These are phyloP conservation scores for Calocybe indica DNA, from an alignment of 768 basidiomycete genomes.

Conservation along the genomic window DNA sequence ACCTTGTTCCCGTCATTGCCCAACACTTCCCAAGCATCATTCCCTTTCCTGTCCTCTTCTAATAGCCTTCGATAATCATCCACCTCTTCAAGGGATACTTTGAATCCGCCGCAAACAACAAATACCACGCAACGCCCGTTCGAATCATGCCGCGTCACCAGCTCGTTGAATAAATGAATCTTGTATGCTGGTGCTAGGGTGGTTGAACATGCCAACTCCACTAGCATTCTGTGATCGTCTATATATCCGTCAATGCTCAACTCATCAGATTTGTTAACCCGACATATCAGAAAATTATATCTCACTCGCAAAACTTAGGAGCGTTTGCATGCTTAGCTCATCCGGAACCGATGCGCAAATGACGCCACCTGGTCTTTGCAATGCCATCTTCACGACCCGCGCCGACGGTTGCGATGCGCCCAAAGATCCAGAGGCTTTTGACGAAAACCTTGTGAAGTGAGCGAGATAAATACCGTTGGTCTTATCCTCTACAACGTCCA, in stretches of 20 bases:
- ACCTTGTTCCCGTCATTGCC: slow-evolving; percentile 34
- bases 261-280: neutral
- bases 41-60: slow-evolving; percentile 24
- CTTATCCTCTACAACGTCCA: slow-evolving; percentile 32
- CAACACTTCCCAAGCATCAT: slow-evolving; percentile 28
- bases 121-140: slow-evolving; percentile 47
- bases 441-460: slow-evolving; percentile 50
- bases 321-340: slow-evolving; percentile 61
- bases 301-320: slow-evolving; percentile 53
- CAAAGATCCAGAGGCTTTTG: slow-evolving; percentile 61
- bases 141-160: slow-evolving; percentile 31
- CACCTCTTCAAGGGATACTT: slow-evolving; percentile 51
- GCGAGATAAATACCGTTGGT: slow-evolving; percentile 47
- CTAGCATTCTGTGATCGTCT: slow-evolving; percentile 75
- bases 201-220: slow-evolving; percentile 71
- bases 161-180: slow-evolving; percentile 42
- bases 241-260: neutral
- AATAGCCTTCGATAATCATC: slow-evolving; percentile 38
- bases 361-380: slow-evolving; percentile 52
- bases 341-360: slow-evolving; percentile 60
- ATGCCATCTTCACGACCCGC: slow-evolving; percentile 57
- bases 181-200: slow-evolving; percentile 65
- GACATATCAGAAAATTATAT: neutral
- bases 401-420: slow-evolving; percentile 64
- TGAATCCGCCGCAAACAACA: slow-evolving; percentile 69